Evolutionary conservation across 768 basidiomycete genomes (phyloP).

Genomic region (Podaxis pistillaris): DNA sequence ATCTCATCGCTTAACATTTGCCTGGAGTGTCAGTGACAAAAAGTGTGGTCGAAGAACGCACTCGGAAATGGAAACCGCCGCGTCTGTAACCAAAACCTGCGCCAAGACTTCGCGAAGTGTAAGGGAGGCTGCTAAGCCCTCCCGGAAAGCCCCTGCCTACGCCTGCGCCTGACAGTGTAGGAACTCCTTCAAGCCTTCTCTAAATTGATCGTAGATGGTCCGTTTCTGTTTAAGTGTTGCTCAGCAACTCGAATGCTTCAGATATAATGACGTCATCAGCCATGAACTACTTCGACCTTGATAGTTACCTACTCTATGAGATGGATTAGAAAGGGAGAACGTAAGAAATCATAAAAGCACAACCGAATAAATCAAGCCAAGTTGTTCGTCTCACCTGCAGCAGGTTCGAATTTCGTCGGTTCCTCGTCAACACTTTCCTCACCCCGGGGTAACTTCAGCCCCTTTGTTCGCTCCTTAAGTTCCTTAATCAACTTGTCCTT

Average conservation of each 20-base stretch:
- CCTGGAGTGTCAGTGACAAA: conserved; percentile 31
- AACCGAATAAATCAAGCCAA: no score
- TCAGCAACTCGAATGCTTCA: conserved; percentile 95
- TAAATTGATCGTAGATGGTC: conserved; percentile 86
- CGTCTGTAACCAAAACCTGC: conserved; percentile 35
- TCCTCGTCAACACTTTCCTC: no score
- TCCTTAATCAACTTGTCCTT: no score
- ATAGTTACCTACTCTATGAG: conserved; percentile 43
- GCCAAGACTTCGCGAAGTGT: conserved; percentile 49
- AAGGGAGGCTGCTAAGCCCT: conserved; percentile 42
- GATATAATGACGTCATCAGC: conserved; percentile 32
- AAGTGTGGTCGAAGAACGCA: conserved; percentile 36
- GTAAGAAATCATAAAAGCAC: no score
- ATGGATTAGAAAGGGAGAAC: no score
- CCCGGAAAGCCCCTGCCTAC: conserved; percentile 33
- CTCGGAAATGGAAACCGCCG: conserved; percentile 82
- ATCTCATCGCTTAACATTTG: conserved; percentile 50
- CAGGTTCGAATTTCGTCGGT: no score
- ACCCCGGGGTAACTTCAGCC: no score
- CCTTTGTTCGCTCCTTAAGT: no score
- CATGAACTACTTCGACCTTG: neutral
- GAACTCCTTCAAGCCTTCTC: conserved; percentile 86
- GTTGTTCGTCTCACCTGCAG: no score
- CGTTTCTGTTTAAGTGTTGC: conserved; percentile 85
- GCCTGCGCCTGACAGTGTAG: conserved; percentile 46